Base-by-base conservation (phyloP, 176 grass and related monocot species). In the Phyllostachys edulis region DNA sequence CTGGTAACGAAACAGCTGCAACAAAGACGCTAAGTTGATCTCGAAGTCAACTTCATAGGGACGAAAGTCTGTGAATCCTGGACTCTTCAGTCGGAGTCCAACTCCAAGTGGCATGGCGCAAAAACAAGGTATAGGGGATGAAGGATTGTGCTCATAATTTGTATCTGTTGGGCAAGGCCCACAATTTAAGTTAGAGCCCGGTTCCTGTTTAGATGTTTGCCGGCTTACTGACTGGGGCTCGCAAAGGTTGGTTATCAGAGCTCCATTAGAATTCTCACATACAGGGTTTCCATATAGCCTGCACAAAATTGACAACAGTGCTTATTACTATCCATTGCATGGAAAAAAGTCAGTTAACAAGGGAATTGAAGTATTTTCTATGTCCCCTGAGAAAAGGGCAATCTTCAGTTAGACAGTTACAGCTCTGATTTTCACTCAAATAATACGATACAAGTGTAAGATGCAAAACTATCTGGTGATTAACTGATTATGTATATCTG, bases 81-180 rank as follows among this genome's bases (percentile, higher is more conserved):
- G 96, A 86, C 93, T 95, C 86, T 98, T 98, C 80, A 98, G 77
- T 41, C 96, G 85, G 86, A 92, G 85, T 64, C 89, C 96, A 71
- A 98, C 89, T 56, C 69, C 78, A 75, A 98, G 63, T 80, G 96
- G 96, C 59, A 90, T 32, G 11, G 83, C 73, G 78, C 96, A 98
- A 79, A 87, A 87, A 84, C 96, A 98, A 51, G 63, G 68, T 59
- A 89, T 85, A 44, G 80, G 44, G 4, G 90, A 90, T 45, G n/a
- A 85, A 11, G 91, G 91, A 59, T 95, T 98, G 71, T 90, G 77
- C 82, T 95, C 93, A 11, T 84, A 98, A 68, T 69, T 63, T 69
- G 63, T 76, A 42, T 84, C 74, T 5, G 73, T 77, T 8, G 87
- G 76, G 73, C 96, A 98, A 49, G 73, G 76, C 17, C 2, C 63